These are phyloP conservation scores for Phylloporus sp. DNA, from an alignment of 768 basidiomycete genomes.

Conservation along the genomic window DNA sequence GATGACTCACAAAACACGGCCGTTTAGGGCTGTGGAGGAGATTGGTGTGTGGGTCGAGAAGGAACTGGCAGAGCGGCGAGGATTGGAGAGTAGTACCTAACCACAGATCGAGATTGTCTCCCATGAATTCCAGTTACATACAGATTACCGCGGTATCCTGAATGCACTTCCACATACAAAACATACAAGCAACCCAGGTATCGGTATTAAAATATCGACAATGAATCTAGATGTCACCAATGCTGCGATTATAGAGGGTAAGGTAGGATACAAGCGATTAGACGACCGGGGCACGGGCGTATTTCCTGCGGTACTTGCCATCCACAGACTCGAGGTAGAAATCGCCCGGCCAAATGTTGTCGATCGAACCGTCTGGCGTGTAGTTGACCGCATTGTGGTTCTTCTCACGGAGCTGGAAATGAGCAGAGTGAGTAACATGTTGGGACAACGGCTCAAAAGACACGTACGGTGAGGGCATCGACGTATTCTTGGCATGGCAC, in stretches of 20 bases:
- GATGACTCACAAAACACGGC: conserved; percentile 63
- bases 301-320: conserved; percentile 87
- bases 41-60: conserved; percentile 48
- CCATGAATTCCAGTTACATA: too few species aligned
- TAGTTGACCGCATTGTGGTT: conserved; percentile 91
- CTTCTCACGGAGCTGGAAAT: conserved; percentile 83
- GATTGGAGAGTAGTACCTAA: background rate
- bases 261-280: conserved; percentile 11
- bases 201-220: background rate
- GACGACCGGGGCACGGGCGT: conserved; percentile 45
- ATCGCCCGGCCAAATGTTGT: conserved; percentile 91
- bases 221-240: conserved; percentile 11
- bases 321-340: conserved; percentile 94
- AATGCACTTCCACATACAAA: conserved; percentile 1
- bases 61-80: conserved; percentile 27
- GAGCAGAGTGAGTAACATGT: background rate
- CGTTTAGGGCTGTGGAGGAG: conserved; percentile 50
- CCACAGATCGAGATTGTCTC: too few species aligned
- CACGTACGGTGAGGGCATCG: conserved; percentile 66
- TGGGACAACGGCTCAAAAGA: background rate
- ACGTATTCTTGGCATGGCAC: conserved; percentile 92
- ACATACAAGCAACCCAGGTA: conserved; percentile 15
- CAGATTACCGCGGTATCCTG: too few species aligned
- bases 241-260: background rate
- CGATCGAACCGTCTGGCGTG: conserved; percentile 78